A percentile compares a stretch with the other conserved stretches of the same genome.
Conservation (phyloP, 805 yeast genomes). For the Kregervanrija fluxuum region DNA sequence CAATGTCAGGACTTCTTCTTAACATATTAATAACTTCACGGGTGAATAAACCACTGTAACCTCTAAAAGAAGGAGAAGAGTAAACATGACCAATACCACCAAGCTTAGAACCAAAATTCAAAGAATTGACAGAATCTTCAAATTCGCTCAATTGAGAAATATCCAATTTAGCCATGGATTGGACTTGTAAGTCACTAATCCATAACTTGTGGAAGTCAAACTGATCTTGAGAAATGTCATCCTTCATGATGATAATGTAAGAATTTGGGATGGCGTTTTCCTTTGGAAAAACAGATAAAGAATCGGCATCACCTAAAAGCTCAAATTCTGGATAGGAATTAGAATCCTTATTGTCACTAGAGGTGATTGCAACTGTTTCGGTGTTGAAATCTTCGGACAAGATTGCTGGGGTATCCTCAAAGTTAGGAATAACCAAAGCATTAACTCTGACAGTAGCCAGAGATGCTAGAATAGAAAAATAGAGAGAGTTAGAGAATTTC, state of each 20-base stretch:
- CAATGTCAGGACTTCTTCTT: slow-evolving; percentile 46
- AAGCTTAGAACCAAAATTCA: slow-evolving; percentile 8
- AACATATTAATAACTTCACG: slow-evolving; percentile 68
- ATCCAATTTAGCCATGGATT: slow-evolving; percentile 25
- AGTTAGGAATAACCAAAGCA: slow-evolving; percentile 16
- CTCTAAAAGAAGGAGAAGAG: slow-evolving; percentile 55
- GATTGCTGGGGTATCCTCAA: slow-evolving; percentile 10
- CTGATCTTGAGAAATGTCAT: slow-evolving; percentile 44
- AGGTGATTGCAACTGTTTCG: slow-evolving; percentile 1
- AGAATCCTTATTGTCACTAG: slow-evolving; percentile 22
- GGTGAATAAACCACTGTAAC: slow-evolving; percentile 83
- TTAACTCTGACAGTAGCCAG: slow-evolving; percentile 11
- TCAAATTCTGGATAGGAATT: slow-evolving; percentile 29
- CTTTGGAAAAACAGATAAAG: slow-evolving; percentile 43
- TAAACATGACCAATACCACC: slow-evolving; percentile 61
- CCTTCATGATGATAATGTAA: slow-evolving; percentile 82
- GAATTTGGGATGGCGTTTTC: slow-evolving; percentile 56
- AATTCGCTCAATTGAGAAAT: slow-evolving; percentile 21
- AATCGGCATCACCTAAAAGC: slow-evolving; percentile 16
- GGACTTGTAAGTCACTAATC: slow-evolving; percentile 49
- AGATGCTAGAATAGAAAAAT: slow-evolving; percentile 10
- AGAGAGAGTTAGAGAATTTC: slow-evolving; percentile 12
- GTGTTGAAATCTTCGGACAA: slow-evolving; percentile 1
- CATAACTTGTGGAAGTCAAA: slow-evolving; percentile 60
- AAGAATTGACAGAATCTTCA: slow-evolving; percentile 21